phyloP scores from a whole-genome alignment of 169 alveolate species.

The Plasmodium gaboni region DNA sequence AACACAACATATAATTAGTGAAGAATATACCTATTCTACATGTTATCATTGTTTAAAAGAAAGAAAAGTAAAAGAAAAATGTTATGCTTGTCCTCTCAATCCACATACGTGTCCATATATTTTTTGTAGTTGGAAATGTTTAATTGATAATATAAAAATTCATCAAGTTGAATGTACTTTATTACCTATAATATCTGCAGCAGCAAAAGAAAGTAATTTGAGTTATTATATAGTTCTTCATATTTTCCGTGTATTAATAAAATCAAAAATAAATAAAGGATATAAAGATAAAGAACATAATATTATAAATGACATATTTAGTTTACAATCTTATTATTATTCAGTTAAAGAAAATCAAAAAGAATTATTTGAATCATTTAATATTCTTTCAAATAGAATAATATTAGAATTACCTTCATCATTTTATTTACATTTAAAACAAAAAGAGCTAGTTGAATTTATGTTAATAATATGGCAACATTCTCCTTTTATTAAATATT shows the following conservation, averaged over 20 bases:
- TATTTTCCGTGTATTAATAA: slow-evolving; percentile 78
- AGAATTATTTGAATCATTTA: slow-evolving; percentile 75
- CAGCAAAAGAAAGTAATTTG: slow-evolving; percentile 81
- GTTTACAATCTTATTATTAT: slow-evolving; percentile 78
- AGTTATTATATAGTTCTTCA: slow-evolving; percentile 78
- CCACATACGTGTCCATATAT: slow-evolving; percentile 90
- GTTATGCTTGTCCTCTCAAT: slow-evolving; percentile 87
- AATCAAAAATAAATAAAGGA: slow-evolving; percentile 78
- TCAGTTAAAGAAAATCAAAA: slow-evolving; percentile 82
- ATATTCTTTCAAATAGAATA: slow-evolving; percentile 82
- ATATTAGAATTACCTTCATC: slow-evolving; percentile 83
- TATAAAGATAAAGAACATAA: slow-evolving; percentile 62
- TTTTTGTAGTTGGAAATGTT: slow-evolving; percentile 91
- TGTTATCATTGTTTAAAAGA: slow-evolving; percentile 92
- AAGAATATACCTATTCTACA: slow-evolving; percentile 54
- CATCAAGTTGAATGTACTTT: slow-evolving; percentile 90
- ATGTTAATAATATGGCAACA: slow-evolving; percentile 86
- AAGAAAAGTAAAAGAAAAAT: slow-evolving; percentile 77
- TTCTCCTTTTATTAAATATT: slow-evolving; percentile 82
- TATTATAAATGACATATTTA: slow-evolving; percentile 78
- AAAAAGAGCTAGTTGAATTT: slow-evolving; percentile 83
- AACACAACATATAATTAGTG: slow-evolving; percentile 37
- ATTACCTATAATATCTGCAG: slow-evolving; percentile 81
- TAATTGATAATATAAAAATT: slow-evolving; percentile 85
- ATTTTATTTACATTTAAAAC: slow-evolving; percentile 85